Evolutionary conservation across 176 grass and related monocot species (phyloP).

Genomic region (Elaeis guineensis): DNA sequence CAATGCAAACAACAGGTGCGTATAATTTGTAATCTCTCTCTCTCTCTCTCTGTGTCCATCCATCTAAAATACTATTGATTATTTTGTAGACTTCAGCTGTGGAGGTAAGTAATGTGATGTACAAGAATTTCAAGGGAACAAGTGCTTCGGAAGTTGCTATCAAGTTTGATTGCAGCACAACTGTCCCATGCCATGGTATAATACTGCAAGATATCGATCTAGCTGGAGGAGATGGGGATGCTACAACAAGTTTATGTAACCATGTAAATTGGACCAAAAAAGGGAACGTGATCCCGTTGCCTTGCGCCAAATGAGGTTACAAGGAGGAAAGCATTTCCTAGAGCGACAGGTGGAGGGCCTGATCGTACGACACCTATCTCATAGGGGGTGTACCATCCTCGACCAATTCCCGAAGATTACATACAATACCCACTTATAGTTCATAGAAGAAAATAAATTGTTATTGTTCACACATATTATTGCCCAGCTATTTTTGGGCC

Average conservation of each 20-base stretch:
- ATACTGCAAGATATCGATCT: neutral
- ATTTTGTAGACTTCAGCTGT: neutral
- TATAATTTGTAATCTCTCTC: neutral
- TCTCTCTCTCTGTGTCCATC: too few relatives aligned
- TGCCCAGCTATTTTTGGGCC: too few relatives aligned
- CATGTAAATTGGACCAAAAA: neutral
- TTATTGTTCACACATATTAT: too few relatives aligned
- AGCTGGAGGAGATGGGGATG: neutral
- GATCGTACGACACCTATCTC: too few relatives aligned
- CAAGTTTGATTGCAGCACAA: neutral
- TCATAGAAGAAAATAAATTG: too few relatives aligned
- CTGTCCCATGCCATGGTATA: neutral
- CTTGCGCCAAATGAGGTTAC: neutral
- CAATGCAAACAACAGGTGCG: conserved; percentile 31
- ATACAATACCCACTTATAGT: too few relatives aligned
- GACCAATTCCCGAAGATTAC: too few relatives aligned
- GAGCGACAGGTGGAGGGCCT: too few relatives aligned
- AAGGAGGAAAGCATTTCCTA: too few relatives aligned
- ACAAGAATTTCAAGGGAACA: neutral
- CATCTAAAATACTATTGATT: too few relatives aligned
- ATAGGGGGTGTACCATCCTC: too few relatives aligned
- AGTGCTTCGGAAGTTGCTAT: neutral
- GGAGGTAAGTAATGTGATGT: neutral
- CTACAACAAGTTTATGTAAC: neutral
- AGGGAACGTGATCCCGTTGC: neutral